Evolutionary conservation across 1,139 yeast genomes (phyloP).

Genomic region (Magnusiomyces magnusii): DNA sequence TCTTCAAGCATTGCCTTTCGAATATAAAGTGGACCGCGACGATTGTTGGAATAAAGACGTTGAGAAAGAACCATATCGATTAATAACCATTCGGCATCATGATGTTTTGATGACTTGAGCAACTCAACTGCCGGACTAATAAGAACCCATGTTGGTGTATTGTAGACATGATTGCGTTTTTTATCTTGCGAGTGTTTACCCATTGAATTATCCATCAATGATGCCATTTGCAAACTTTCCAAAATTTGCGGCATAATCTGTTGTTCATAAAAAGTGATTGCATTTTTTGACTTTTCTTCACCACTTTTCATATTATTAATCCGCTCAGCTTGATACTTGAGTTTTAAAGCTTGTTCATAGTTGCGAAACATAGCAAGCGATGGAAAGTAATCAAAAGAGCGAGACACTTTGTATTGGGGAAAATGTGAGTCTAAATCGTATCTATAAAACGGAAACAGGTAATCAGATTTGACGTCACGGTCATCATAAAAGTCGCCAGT

Average conservation of each 20-base stretch:
- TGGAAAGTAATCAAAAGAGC: slow-evolving; percentile 16
- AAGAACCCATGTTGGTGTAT: not conserved
- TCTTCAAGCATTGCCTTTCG: slow-evolving; percentile 28
- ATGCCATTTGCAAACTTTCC: slow-evolving; percentile 12
- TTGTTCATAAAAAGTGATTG: slow-evolving; percentile 2
- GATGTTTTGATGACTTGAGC: not conserved
- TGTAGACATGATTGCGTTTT: not conserved
- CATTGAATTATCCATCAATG: slow-evolving; percentile 6
- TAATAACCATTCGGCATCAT: slow-evolving; percentile 15
- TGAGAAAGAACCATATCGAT: slow-evolving; percentile 25
- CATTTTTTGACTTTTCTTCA: slow-evolving; percentile 13
- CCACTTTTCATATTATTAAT: slow-evolving; percentile 11
- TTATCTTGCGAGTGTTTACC: not conserved
- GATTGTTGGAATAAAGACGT: slow-evolving; percentile 19
- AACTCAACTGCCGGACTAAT: not conserved
- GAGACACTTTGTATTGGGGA: slow-evolving; percentile 15
- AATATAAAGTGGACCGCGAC: slow-evolving; percentile 22
- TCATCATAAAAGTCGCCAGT: not conserved
- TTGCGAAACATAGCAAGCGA: slow-evolving; percentile 11
- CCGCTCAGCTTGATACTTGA: slow-evolving; percentile 8
- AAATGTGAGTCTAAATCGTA: slow-evolving; percentile 11
- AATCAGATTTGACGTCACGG: not conserved
- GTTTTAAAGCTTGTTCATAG: slow-evolving; percentile 12
- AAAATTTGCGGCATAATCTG: not conserved
- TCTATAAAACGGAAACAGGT: not conserved